Evolutionary conservation across 352 stramenopile genomes (phyloP), one percentile per base, ranked within the genome.

Genomic region (Pythium utonaiense): DNA sequence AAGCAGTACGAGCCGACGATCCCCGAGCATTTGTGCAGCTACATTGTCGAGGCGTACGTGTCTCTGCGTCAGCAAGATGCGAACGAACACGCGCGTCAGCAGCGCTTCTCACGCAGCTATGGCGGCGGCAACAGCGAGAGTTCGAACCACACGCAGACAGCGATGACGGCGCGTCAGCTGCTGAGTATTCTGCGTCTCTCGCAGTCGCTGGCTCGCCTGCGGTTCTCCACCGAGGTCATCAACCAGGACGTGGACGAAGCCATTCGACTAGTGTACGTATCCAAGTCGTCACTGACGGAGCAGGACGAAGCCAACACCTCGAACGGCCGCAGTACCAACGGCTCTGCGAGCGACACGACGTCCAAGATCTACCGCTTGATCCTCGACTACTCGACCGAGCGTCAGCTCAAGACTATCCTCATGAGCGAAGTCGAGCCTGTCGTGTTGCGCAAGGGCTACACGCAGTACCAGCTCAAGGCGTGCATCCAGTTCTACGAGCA

Each of bases 21-120:
- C 48, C 97, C 97, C 0, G 77, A 91, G n/a, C 80, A 98, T 28
- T 83, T 99, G 16, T 95, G 94, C 53, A 88, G 88, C 10, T 99
- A 99, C 71, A 98, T 99, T 55, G 97, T 99, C 19, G 96, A 99
- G 69, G 96, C 96, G 6, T 99, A 99, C 76, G 97, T 99, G 9
- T 93, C 86, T 19, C 71, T 99, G 30, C 88, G 98, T 3, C 88
- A 97, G 60, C 89, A 99, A 67, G 95, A 98, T 53, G 78, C 68
- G 3, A 88, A 80, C 40, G 83, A 93, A 45, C 74, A 93, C 33
- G 81, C 89, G 12, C 80, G 85, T 6, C 79, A 96, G 65, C 71
- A 88, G 52, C 77, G 83, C 38, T 78, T 72, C 31, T 67, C 75
- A 17, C 73, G 63, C 38, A 71, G 70, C 6, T 69, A 74, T 14